Evolutionary conservation across 23 red algal genomes (phyloP), one percentile per base, ranked within the genome.

Genomic region (Gracilaria domingensis): DNA sequence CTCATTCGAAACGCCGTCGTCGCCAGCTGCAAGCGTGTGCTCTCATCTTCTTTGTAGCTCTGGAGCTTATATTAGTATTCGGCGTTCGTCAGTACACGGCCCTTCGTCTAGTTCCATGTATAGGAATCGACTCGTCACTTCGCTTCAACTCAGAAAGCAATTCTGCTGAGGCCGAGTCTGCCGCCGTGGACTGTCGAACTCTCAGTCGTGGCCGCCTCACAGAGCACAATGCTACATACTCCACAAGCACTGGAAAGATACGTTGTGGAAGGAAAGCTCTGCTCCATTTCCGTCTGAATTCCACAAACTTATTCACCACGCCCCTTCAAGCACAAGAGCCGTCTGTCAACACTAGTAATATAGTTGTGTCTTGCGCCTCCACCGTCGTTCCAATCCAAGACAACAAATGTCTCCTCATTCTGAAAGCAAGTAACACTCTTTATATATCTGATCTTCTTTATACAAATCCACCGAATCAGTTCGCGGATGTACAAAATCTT

Each of bases 321-420:
- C 67, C 38, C 20, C 33, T 73, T n/a, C 12, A 42, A 7, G 33
- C 8, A 37, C 67, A 73, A 16, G 18, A 24, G 1, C 38, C 67
- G 0, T 1, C 67, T 11, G 38, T 18, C 24, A n/a, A 73, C 20
- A 13, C 35, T 9, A 44, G 44, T 6, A 21, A 44, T 73, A 23
- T 40, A 7, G 18, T 12, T 5, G 34, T 73, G 6, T 37, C 67
- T 40, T 73, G 67, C 35, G 30, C 67, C 35, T 73, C 67, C 7
- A 73, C n/a, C 42, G 5, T 35, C 0, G 33, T 40, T 3, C 18
- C 67, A 23, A 21, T 0, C 44, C 14, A 44, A 20, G 67, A 73
- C 67, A 73, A 73, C 34, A 73, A 37, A 73, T 73, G 67, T 73
- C 67, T 73, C 5, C 67, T 73, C 67, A 29, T 73, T 73, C 20